phyloP scores from a whole-genome alignment of 176 grass and related monocot species.

The Cenchrus americanus region DNA sequence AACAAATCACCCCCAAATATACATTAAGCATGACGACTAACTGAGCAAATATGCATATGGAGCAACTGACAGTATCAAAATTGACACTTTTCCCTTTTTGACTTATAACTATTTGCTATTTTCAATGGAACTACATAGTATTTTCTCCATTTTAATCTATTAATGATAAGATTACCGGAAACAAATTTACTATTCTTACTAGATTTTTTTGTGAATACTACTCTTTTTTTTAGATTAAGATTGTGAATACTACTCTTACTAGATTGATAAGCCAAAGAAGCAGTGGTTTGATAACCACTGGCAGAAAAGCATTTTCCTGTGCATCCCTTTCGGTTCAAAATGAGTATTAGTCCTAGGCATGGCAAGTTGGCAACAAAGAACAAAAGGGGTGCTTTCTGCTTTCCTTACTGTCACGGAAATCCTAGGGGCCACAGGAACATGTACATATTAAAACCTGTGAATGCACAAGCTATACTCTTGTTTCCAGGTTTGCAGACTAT shows the following conservation, averaged over 20 bases:
- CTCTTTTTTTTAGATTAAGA: too few species aligned
- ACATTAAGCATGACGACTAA: background rate
- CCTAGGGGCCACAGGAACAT: background rate
- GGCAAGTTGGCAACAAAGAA: background rate
- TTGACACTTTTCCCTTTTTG: background rate
- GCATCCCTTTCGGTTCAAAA: background rate
- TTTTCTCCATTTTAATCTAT: background rate
- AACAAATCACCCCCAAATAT: background rate
- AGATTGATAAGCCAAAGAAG: background rate
- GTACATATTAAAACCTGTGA: background rate
- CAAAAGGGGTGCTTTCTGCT: background rate
- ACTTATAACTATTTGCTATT: background rate
- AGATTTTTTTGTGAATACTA: background rate
- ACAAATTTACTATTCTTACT: background rate
- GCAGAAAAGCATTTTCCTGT: background rate
- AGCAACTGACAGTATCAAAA: background rate
- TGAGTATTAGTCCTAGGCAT: background rate
- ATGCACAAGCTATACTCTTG: background rate
- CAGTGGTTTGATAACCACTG: background rate
- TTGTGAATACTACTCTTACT: too few species aligned
- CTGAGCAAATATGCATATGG: background rate
- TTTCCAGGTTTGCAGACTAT: background rate
- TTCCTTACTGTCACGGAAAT: too few species aligned
- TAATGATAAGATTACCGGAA: background rate
- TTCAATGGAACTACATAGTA: background rate